Base-by-base conservation (phyloP, 768 basidiomycete genomes). In the Kwoniella sp. region DNA sequence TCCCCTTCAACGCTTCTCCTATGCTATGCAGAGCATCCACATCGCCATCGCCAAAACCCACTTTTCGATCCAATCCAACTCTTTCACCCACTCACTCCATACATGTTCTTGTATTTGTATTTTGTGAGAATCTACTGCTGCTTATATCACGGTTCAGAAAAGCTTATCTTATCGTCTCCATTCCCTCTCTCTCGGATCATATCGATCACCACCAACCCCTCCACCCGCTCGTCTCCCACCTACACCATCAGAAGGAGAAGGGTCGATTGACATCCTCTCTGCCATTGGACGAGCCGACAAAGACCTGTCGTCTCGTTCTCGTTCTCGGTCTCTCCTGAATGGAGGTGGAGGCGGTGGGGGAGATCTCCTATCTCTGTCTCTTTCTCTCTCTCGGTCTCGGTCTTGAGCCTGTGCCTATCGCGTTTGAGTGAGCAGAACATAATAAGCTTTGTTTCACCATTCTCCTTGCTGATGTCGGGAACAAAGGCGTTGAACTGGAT, bases 211-310 rank as follows among this genome's bases (percentile, higher is more conserved):
- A 17, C 46, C 46, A 13, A 6, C 33, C 40, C 40, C 17, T 10
- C 40, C 40, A 44, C 40, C 40, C 17, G 10, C 10, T 44, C 40
- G 33, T 5, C 33, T 13, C 33, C 33, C 33, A 33, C 7, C 40
- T 10, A 15, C 10, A 10, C 10, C 40, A 19, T 44, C 40, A 44
- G 4, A 4, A 44, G 40, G 40, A 19, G 17, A 10, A 44, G 40
- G 17, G 40, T 63, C 60, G 26, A 49, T 12, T 4, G 61, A 56
- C 63, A 64, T 64, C 49, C 63, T 58, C 37, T 64, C 63, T 22
- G 56, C 63, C 56, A 64, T 24, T 12, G 61, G 52, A 33, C 61
- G 49, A 1, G 60, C 24, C 5, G 46, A n/a, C 22, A 22, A 21
- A 13, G 25, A 36, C 13, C 52, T 48, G 17, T 55, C 40, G 3